Conservation (phyloP, 495 filamentous ascomycete species). For the Penicillium steckii region DNA sequence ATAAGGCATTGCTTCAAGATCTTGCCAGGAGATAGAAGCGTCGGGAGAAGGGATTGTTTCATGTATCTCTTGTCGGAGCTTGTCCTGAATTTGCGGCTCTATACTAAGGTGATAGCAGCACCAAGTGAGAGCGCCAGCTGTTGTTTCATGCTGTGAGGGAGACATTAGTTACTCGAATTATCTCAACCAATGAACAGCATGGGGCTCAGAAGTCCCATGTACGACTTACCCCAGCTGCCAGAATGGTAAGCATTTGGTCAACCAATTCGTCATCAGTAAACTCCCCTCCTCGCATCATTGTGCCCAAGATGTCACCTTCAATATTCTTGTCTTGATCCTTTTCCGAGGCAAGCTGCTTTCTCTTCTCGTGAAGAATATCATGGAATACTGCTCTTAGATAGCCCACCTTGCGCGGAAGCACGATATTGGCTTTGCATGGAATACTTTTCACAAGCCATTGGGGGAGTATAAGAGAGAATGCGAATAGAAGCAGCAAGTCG, state of each 20-base stretch:
- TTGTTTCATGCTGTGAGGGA: conserved; percentile 48
- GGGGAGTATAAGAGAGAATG: conserved; percentile 46
- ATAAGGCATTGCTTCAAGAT: conserved; percentile 49
- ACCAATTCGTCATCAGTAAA: conserved; percentile 52
- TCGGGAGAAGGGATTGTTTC: conserved; percentile 33
- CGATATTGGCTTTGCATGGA: conserved; percentile 66
- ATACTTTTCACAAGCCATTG: conserved; percentile 49
- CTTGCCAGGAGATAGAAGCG: conserved; percentile 28
- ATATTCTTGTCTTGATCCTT: conserved; percentile 52
- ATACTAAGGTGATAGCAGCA: conserved; percentile 48
- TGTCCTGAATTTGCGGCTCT: conserved; percentile 45
- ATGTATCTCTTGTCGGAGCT: conserved; percentile 48
- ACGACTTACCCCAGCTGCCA: conserved; percentile 44
- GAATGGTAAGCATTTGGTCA: conserved; percentile 55
- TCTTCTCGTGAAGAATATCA: conserved; percentile 66
- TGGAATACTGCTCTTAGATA: conserved; percentile 62
- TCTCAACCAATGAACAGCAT: neutral
- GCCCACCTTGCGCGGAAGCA: conserved; percentile 53
- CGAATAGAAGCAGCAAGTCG: conserved; percentile 47
- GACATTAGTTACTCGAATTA: conserved; percentile 11
- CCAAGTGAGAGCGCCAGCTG: conserved; percentile 53
- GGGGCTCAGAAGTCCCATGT: neutral
- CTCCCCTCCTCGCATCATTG: conserved; percentile 51
- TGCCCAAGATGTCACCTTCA: conserved; percentile 70
- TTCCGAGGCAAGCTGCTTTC: conserved; percentile 46